Conservation (phyloP, 1,284 basidiomycete species). For the Mycena citricolor region DNA sequence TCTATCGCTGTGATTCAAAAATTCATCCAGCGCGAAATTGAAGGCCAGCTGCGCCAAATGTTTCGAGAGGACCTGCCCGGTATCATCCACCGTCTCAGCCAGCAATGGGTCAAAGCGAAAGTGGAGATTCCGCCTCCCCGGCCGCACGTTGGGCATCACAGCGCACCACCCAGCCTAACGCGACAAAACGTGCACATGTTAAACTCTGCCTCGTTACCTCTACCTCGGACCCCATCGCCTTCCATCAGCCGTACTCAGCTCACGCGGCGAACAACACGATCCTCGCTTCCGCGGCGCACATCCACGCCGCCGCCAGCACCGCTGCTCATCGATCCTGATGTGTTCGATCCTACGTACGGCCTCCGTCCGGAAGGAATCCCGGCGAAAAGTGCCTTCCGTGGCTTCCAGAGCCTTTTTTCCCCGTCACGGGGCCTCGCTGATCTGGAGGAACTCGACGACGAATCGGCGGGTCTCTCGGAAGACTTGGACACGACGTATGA, state of each 20-base stretch:
- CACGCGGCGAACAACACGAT: too few relatives aligned
- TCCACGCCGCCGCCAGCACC: slow-evolving; percentile 27
- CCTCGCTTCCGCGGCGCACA: slow-evolving; percentile 21
- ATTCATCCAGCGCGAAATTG: slow-evolving; percentile 96
- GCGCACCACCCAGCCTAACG: slow-evolving; percentile 27
- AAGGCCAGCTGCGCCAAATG: slow-evolving; percentile 96
- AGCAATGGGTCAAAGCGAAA: slow-evolving; percentile 90
- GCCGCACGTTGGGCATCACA: slow-evolving; percentile 33
- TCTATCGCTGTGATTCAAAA: slow-evolving; percentile 97
- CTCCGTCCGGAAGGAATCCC: slow-evolving; percentile 89
- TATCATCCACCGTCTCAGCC: slow-evolving; percentile 94
- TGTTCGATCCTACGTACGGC: slow-evolving; percentile 97
- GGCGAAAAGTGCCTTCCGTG: slow-evolving; percentile 66
- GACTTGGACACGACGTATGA: slow-evolving; percentile 53
- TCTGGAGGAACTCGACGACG: slow-evolving; percentile 69
- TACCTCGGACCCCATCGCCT: slow-evolving; percentile 12
- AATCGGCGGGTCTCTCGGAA: slow-evolving; percentile 19
- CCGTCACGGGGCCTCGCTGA: slow-evolving; percentile 74
- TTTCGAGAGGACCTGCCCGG: slow-evolving; percentile 96
- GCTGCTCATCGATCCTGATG: slow-evolving; percentile 38
- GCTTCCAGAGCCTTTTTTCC: slow-evolving; percentile 71
- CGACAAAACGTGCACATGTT: slow-evolving; percentile 22
- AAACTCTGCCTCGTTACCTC: slow-evolving; percentile 9
- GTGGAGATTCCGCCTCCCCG: slow-evolving; percentile 73
- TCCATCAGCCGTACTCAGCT: slow-evolving; percentile 20